phyloP scores from a whole-genome alignment of 352 stramenopile species.

The Pythium periplocum region DNA sequence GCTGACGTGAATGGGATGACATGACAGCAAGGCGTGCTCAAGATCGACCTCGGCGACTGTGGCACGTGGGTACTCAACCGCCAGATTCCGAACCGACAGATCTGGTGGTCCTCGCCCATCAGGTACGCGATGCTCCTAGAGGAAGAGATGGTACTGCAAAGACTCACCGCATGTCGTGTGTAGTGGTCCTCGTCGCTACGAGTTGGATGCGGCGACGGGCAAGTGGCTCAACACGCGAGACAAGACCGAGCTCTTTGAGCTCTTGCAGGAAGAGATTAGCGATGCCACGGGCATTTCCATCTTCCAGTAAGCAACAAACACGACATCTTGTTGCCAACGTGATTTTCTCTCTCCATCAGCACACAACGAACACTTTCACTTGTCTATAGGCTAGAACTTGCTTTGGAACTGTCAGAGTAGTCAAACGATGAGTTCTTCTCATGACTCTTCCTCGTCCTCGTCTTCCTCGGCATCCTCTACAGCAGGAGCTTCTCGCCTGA shows the following conservation, averaged over 20 bases:
- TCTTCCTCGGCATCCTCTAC: conserved; percentile 20
- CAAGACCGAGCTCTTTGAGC: conserved; percentile 60
- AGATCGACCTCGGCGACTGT: conserved; percentile 89
- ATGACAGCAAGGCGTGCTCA: conserved; percentile 93
- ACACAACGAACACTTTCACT: no score
- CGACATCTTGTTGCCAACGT: no score
- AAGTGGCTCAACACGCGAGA: conserved; percentile 85
- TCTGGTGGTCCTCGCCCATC: conserved; percentile 96
- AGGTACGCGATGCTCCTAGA: conserved; percentile 39
- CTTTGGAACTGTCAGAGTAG: no score
- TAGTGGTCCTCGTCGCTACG: conserved; percentile 87
- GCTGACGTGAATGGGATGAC: neutral
- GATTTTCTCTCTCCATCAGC: no score
- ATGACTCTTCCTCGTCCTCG: conserved; percentile 30
- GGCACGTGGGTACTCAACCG: conserved; percentile 98
- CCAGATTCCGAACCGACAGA: conserved; percentile 95
- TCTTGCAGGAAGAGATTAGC: conserved; percentile 72
- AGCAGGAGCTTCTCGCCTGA: conserved; percentile 13
- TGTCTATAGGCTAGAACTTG: no score
- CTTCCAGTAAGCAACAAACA: conserved; percentile 29
- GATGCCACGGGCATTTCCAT: conserved; percentile 80
- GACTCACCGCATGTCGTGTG: neutral
- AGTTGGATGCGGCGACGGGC: conserved; percentile 62
- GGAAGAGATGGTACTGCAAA: neutral
- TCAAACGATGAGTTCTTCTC: no score